Percentiles rank a stretch among this genome's conserved stretches.
These are phyloP conservation scores for Sclerotinia borealis DNA, from an alignment of 2,329 filamentous ascomycete species.

Conservation along the genomic window DNA sequence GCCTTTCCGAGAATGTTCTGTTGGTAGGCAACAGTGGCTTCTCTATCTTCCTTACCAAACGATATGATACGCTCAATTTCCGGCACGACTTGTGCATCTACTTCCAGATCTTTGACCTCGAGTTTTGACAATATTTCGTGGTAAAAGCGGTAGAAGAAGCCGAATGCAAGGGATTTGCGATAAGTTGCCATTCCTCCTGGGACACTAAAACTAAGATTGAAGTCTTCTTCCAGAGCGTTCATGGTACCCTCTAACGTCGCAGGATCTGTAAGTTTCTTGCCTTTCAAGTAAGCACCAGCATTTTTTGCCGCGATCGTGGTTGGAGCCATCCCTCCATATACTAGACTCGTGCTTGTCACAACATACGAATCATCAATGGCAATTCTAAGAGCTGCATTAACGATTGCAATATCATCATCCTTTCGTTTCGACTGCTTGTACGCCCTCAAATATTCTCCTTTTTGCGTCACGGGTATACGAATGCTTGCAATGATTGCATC, in stretches of 20 bases:
- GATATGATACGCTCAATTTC: conserved; percentile 87
- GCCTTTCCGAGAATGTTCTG: conserved; percentile 79
- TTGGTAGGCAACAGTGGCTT: conserved; percentile 69
- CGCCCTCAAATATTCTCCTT: conserved; percentile 77
- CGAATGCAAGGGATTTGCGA: conserved; percentile 78
- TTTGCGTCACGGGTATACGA: conserved; percentile 72
- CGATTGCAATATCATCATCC: conserved; percentile 97
- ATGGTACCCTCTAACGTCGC: conserved; percentile 84
- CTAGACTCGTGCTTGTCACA: conserved; percentile 70
- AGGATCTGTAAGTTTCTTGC: conserved; percentile 73
- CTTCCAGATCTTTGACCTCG: conserved; percentile 40
- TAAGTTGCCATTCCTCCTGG: conserved; percentile 98
- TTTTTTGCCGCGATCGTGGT: conserved; percentile 82
- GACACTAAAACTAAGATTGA: conserved; percentile 82
- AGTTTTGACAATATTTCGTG: conserved; percentile 73
- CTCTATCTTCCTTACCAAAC: conserved; percentile 69
- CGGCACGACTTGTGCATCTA: conserved; percentile 68
- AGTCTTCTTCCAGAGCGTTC: conserved; percentile 83
- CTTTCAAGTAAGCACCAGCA: conserved; percentile 66
- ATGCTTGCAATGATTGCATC: conserved; percentile 84
- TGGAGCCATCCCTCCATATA: conserved; percentile 94
- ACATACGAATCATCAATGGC: conserved; percentile 61
- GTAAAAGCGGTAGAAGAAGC: conserved; percentile 97
- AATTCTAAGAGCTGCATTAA: conserved; percentile 78
- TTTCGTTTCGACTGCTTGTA: conserved; percentile 98